Percentiles rank a stretch among this genome's conserved stretches.
phyloP scores from a whole-genome alignment of 2,329 filamentous ascomycete genomes.

The Fusarium sp. region DNA sequence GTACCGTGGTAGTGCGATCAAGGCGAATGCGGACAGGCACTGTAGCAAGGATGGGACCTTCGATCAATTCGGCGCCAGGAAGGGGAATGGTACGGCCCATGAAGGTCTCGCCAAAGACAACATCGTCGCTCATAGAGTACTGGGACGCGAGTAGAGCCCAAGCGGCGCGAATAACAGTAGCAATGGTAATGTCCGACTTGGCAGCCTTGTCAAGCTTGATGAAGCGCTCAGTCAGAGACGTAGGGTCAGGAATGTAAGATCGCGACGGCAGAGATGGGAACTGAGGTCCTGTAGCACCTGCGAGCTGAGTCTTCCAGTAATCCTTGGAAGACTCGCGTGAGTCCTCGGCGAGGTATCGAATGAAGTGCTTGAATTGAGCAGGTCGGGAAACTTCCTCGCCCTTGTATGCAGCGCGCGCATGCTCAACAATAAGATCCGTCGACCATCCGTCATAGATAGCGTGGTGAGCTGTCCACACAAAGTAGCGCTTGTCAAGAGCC shows the following conservation, averaged over 20 bases:
- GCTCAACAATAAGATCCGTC: constrained; percentile 42
- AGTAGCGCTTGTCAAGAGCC: constrained; percentile 47
- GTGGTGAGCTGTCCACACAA: constrained; percentile 50
- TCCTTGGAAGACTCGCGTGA: constrained; percentile 36
- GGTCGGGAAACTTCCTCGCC: constrained; percentile 33
- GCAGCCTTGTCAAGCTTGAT: constrained; percentile 34
- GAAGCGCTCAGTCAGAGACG: constrained; percentile 36
- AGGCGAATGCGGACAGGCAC: constrained; percentile 43
- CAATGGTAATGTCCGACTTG: constrained; percentile 40
- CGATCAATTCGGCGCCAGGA: constrained; percentile 46
- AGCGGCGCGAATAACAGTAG: constrained; percentile 44
- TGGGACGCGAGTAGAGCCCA: constrained; percentile 48
- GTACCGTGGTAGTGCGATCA: constrained; percentile 37
- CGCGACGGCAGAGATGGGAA: constrained; percentile 44
- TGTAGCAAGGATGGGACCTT: constrained; percentile 48
- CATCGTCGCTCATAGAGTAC: constrained; percentile 46
- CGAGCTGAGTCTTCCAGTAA: constrained; percentile 43
- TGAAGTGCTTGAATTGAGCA: constrained; percentile 46
- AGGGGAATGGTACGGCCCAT: constrained; percentile 48
- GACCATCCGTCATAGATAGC: constrained; percentile 51
- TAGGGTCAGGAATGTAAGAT: constrained; percentile 42
- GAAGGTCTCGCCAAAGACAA: constrained; percentile 49
- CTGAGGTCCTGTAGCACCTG: constrained; percentile 42
- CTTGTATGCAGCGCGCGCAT: constrained; percentile 39
- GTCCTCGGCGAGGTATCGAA: constrained; percentile 39